These are phyloP conservation scores for Diaporthe humulicola DNA, from an alignment of 2,329 filamentous ascomycete species.

Conservation along the genomic window DNA sequence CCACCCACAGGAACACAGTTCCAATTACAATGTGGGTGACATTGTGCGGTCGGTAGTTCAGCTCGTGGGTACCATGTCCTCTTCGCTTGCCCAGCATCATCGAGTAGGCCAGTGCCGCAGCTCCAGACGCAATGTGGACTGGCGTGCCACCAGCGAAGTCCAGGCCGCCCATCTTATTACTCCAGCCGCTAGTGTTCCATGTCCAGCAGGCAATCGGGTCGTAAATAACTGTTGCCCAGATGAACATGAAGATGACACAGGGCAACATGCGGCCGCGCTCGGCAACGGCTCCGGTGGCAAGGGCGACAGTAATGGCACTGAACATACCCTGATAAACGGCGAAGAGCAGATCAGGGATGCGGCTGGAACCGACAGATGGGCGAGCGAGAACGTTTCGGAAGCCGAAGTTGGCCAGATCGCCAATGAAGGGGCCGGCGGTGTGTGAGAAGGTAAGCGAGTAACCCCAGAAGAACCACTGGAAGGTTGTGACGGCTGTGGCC, in stretches of 20 bases:
- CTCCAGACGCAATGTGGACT: conserved; percentile 88
- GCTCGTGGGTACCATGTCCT: conserved; percentile 87
- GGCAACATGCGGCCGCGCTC: conserved; percentile 91
- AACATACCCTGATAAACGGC: conserved; percentile 92
- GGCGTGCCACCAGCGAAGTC: conserved; percentile 94
- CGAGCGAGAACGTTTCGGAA: conserved; percentile 81
- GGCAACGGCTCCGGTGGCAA: conserved; percentile 86
- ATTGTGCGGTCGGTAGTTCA: conserved; percentile 94
- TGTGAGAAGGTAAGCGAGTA: conserved; percentile 88
- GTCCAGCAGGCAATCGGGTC: conserved; percentile 96
- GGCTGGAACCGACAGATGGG: conserved; percentile 79
- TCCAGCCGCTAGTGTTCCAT: conserved; percentile 89
- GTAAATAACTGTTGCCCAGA: conserved; percentile 92
- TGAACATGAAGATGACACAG: conserved; percentile 91
- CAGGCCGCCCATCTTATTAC: conserved; percentile 81
- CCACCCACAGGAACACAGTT: conserved; percentile 94
- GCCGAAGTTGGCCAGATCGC: conserved; percentile 83
- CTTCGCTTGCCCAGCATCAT: conserved; percentile 90
- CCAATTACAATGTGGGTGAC: conserved; percentile 93
- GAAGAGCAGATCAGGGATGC: conserved; percentile 86
- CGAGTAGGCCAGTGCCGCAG: conserved; percentile 88
- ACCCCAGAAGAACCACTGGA: conserved; percentile 97
- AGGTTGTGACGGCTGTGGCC: conserved; percentile 84
- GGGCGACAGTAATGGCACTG: conserved; percentile 85
- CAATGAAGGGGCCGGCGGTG: conserved; percentile 80